Evolutionary conservation across 1,139 yeast species (phyloP).

Genomic region (Geotrichum bryndzae): DNA sequence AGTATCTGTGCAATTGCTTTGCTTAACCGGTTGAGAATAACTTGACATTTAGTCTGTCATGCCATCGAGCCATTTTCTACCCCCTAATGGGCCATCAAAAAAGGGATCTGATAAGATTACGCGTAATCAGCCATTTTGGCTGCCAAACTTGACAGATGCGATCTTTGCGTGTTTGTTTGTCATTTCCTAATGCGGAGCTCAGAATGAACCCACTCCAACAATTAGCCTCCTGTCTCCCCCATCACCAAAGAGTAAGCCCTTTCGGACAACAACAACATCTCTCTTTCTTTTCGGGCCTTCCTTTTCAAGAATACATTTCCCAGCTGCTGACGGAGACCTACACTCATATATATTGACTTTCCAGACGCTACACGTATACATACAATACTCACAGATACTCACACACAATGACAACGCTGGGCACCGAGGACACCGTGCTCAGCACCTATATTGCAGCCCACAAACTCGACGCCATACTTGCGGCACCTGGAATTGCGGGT

Average conservation of each 20-base stretch:
- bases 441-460: constrained; percentile 11
- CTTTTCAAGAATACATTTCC: too few species aligned
- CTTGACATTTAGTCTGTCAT: too few species aligned
- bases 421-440: constrained; percentile 3
- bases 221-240: background rate
- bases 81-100: background rate
- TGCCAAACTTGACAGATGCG: background rate
- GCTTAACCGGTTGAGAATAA: too few species aligned
- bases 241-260: background rate
- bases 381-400: background rate
- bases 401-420: background rate
- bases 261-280: background rate
- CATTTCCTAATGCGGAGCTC: background rate
- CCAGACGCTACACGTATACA: background rate
- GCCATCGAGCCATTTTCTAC: too few species aligned
- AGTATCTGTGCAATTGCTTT: too few species aligned
- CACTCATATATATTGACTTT: background rate
- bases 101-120: background rate
- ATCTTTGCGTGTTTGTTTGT: background rate
- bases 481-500: background rate
- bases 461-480: constrained; percentile 11
- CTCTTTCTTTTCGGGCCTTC: background rate
- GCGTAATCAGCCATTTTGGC: background rate
- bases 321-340: background rate
- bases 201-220: background rate